These are phyloP conservation scores for Cetradonia linearis DNA, from an alignment of 495 filamentous ascomycete genomes.

Conservation along the genomic window DNA sequence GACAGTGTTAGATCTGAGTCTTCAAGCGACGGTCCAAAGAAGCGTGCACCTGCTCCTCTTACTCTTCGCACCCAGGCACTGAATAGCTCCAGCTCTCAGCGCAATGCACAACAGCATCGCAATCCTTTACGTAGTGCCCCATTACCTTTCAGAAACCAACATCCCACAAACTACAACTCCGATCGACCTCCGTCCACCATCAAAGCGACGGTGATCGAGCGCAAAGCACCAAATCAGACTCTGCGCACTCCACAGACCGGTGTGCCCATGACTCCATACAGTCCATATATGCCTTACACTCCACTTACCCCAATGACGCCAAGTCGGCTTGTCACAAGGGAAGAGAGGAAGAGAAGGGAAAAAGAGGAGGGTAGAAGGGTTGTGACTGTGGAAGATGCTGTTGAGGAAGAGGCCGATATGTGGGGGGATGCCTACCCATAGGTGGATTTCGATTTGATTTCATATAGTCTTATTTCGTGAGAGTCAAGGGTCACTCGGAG, in stretches of 20 bases:
- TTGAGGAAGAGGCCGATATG: constrained; percentile 43
- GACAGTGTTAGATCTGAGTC: constrained; percentile 12
- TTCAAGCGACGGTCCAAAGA: constrained; percentile 19
- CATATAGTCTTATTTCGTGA: too few species aligned
- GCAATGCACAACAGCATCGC: constrained; percentile 10
- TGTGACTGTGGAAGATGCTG: constrained; percentile 45
- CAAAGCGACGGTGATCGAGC: constrained; percentile 71
- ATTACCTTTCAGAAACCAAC: constrained; percentile 30
- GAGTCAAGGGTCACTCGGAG: background rate
- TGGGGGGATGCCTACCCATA: constrained; percentile 39
- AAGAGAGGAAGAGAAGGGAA: constrained; percentile 60
- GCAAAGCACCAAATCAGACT: constrained; percentile 39
- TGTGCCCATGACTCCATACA: constrained; percentile 67
- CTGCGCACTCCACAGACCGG: constrained; percentile 58
- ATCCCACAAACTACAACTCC: constrained; percentile 26
- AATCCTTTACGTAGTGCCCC: constrained; percentile 29
- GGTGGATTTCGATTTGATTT: background rate
- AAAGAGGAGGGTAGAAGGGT: constrained; percentile 48
- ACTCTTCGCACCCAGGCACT: constrained; percentile 21
- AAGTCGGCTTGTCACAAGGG: constrained; percentile 57
- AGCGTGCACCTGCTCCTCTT: constrained; percentile 22
- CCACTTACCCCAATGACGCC: constrained; percentile 84
- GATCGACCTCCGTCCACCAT: constrained; percentile 50
- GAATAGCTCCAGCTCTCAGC: constrained; percentile 12
- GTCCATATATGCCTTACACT: constrained; percentile 84